Evolutionary conservation across 345 rosid species (phyloP), one percentile per base, ranked within the genome.

Genomic region (Eucalyptus cloeziana): DNA sequence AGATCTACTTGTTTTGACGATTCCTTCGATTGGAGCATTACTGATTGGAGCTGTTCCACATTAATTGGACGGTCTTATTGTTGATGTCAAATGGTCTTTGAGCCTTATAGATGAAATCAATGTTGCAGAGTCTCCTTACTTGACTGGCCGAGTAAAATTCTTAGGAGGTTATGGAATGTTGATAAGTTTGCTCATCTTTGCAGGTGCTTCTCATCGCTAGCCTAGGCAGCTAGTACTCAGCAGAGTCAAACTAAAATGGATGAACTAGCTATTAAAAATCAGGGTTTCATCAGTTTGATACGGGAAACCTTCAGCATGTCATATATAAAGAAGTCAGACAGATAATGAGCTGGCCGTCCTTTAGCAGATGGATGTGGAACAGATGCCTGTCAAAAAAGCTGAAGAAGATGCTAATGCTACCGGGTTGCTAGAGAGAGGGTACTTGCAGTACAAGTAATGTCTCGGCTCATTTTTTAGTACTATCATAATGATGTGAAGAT

Each of bases 401-500:
- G 86, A 89, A 88, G 71, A 90, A 31, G 67, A 92, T 47, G 64
- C 30, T 62, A 50, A 79, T 86, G 91, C 89, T 13, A 40, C 81
- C 43, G 86, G 92, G 87, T 51, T 92, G 86, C 92, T 88, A 71
- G 94, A 91, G 31, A 90, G 90, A 89, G 98, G 98, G 49, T 45
- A 89, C 60, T 93, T 94, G 96, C 95, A 93, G 54, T 93, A 94
- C 69, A 96, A 97, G 98, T 94, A 94, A 25, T 58, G 67, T 31
- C 49, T 30, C 62, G 27, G 40, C 33, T 52, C 12, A 11, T 76
- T 37, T n/a, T 69, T 19, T 33, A 21, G 64, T 54, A 51, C 5
- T 19, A 69, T 22, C 98, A 95, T 88, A 90, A 97, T 56, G 98
- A 97, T 88, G 95, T 93, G 27, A 93, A 92, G 95, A 94, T 93